Conservation (phyloP, 352 stramenopile genomes). For the Peronospora destructor region DNA sequence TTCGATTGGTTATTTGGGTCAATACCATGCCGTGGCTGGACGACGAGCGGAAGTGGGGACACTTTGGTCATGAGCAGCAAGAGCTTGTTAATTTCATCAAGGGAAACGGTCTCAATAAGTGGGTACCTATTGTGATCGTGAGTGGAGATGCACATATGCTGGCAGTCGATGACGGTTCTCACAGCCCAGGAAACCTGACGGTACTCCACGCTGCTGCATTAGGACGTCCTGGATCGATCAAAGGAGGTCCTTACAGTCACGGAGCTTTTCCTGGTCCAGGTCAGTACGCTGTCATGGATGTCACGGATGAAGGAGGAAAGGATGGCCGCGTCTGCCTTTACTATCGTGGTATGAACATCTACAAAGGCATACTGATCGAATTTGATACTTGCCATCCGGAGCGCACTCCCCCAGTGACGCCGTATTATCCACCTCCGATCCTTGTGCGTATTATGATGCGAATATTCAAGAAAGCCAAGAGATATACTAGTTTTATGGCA, state of each 20-base stretch:
- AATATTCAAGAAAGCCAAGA: slow-evolving; percentile 52
- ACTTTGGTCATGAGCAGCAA: slow-evolving; percentile 73
- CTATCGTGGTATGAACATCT: slow-evolving; percentile 59
- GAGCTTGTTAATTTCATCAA: slow-evolving; percentile 75
- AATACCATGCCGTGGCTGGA: slow-evolving; percentile 86
- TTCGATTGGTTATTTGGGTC: slow-evolving; percentile 79
- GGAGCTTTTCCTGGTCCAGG: slow-evolving; percentile 68
- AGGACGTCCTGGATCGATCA: slow-evolving; percentile 72
- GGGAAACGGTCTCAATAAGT: slow-evolving; percentile 52
- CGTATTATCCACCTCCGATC: slow-evolving; percentile 63
- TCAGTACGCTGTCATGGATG: slow-evolving; percentile 76
- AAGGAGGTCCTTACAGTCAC: slow-evolving; percentile 85
- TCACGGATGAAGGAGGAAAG: slow-evolving; percentile 66
- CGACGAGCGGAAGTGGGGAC: slow-evolving; percentile 82
- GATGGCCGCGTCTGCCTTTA: slow-evolving; percentile 52
- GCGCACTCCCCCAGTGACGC: slow-evolving; percentile 39
- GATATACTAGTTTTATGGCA: slow-evolving; percentile 11
- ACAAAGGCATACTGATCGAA: slow-evolving; percentile 53
- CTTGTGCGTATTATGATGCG: slow-evolving; percentile 48
- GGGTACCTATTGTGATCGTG: slow-evolving; percentile 73
- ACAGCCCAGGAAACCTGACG: slow-evolving; percentile 70
- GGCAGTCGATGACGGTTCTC: slow-evolving; percentile 69
- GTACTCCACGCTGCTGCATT: slow-evolving; percentile 77
- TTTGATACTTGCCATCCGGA: slow-evolving; percentile 73
- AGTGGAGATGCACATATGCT: slow-evolving; percentile 88